Base-by-base conservation (phyloP, 306 rosid genomes). In the Lathyrus oleraceus region DNA sequence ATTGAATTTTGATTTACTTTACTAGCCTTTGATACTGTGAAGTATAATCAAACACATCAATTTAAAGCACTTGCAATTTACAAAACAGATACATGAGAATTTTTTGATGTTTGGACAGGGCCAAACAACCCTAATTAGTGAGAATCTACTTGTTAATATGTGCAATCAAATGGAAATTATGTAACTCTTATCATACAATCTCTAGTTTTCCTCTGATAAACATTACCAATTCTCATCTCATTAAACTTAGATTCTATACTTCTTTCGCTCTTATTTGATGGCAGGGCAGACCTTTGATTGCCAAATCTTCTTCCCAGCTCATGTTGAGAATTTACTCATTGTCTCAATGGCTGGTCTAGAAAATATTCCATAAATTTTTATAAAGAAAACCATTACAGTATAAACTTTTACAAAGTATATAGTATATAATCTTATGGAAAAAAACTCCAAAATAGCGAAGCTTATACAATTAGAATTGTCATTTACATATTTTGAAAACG, bases 151-250 rank as follows among this genome's bases (percentile, higher is more conserved):
- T 53, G 32, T 60, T 58, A 14, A 42, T 53, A 40, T 19, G 38
- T 65, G 71, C 75, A 65, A 43, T 69, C 38, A 40, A 44, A 28
- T 28, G 47, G 10, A 57, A 62, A 45, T 11, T 58, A 47, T 72
- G 58, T 13, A 71, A 51, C 61, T 27, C 16, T 39, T 60, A 61
- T 27, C 30, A 66, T 8, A 11, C 1, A 40, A 23, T 47, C 56
- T 16, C 56, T 10, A 36, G 17, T 47, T 67, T 35, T 66, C 12
- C 35, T 75, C 32, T 67, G 0, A 44, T 36, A 5, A 15, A 58
- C 39, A 15, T n/a, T 45, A 23, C 9, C 15, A n/a, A 6, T 16
- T 75, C 57, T 43, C 13, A 8, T 59, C 27, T n/a, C 35, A 28
- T 49, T 36, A 48, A 45, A 57, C 67, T 67, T 75, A 36, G 42